Conservation (phyloP, 2,329 filamentous ascomycete species). For the Diaporthe ampelina region DNA sequence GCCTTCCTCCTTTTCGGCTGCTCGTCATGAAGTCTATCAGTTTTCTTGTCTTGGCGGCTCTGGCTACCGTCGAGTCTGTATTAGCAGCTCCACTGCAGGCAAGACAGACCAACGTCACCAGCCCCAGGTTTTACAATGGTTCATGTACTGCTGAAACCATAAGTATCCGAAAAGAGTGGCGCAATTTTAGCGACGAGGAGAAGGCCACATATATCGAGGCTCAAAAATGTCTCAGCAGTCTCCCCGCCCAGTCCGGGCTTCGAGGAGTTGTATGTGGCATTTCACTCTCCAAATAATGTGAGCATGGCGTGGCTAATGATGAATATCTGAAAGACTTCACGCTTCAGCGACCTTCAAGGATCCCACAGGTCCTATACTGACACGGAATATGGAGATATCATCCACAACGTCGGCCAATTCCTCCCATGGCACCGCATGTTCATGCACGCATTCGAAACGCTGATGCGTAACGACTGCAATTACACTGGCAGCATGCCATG, state of each 20-base stretch:
- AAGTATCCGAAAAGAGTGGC: slow-evolving; percentile 33
- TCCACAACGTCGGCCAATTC: slow-evolving; percentile 35
- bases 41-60: background rate
- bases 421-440: slow-evolving; percentile 54
- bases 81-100: background rate
- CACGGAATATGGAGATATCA: slow-evolving; percentile 23
- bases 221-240: slow-evolving; percentile 22
- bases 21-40: background rate
- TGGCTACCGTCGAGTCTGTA: background rate
- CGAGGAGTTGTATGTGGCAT: background rate
- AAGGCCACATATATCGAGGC: slow-evolving; percentile 20
- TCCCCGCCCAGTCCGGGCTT: slow-evolving; percentile 12
- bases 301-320: background rate
- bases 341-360: slow-evolving; percentile 33
- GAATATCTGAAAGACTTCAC: background rate
- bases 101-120: background rate
- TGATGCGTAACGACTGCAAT: slow-evolving; percentile 52
- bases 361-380: slow-evolving; percentile 27
- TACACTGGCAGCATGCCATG: slow-evolving; percentile 48
- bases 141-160: slow-evolving; percentile 25
- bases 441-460: slow-evolving; percentile 50
- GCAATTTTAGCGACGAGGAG: slow-evolving; percentile 16
- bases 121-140: slow-evolving; percentile 29
- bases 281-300: background rate
- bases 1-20: background rate